Percentiles rank a stretch among this genome's conserved stretches.
phyloP scores from a whole-genome alignment of 2,329 filamentous ascomycete species.

The Dactylellina leptospora region DNA sequence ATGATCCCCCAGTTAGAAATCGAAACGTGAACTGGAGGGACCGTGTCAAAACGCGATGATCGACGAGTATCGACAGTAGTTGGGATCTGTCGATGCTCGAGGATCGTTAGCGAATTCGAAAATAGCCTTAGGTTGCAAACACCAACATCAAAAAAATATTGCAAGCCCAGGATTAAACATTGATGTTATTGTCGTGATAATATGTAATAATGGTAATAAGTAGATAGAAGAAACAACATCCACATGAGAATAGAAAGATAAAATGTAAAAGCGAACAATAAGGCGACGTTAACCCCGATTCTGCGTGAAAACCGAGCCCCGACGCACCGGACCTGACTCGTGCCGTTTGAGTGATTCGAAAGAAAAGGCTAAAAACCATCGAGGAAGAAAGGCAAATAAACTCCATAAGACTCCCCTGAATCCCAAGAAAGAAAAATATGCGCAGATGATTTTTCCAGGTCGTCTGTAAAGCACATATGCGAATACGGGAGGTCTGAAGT shows the following conservation, averaged over 20 bases:
- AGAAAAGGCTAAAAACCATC: slow-evolving; percentile 5
- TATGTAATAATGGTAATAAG: slow-evolving; percentile 27
- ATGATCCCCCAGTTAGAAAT: not conserved
- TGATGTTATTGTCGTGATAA: slow-evolving; percentile 42
- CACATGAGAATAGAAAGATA: slow-evolving; percentile 30
- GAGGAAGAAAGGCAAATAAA: slow-evolving; percentile 20
- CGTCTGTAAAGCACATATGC: not conserved
- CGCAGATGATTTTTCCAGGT: not conserved
- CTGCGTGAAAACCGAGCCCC: not conserved
- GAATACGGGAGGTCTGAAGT: slow-evolving; percentile 25
- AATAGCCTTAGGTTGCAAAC: not conserved
- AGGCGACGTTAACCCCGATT: not conserved
- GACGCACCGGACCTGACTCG: slow-evolving; percentile 14
- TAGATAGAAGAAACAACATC: slow-evolving; percentile 16
- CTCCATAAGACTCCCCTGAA: slow-evolving; percentile 49
- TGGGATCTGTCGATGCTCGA: not conserved
- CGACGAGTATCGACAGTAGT: not conserved
- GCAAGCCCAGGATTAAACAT: slow-evolving; percentile 45
- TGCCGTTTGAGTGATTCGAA: slow-evolving; percentile 4
- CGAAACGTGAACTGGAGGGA: not conserved
- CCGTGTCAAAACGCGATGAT: not conserved
- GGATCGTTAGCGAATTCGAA: not conserved
- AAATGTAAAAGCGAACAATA: slow-evolving; percentile 3
- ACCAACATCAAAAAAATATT: not conserved
- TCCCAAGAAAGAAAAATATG: slow-evolving; percentile 19